Percentiles rank a stretch among this genome's conserved stretches.
phyloP scores from a whole-genome alignment of 2,329 filamentous ascomycete species.

The Drechslerella dactyloides region DNA sequence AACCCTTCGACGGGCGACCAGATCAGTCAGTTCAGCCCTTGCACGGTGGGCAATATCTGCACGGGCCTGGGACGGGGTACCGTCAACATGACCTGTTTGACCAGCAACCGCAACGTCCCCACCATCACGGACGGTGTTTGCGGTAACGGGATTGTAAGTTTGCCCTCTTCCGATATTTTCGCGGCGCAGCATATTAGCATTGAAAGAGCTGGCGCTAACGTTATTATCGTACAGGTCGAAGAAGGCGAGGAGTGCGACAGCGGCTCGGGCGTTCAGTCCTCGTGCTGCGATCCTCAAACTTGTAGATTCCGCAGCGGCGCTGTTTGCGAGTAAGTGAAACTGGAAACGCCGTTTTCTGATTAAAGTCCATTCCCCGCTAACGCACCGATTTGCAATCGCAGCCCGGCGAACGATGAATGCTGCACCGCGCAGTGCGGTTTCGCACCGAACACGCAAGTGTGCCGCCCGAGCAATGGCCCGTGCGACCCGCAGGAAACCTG shows the following conservation, averaged over 20 bases:
- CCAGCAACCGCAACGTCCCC: conserved; percentile 81
- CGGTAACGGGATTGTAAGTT: conserved; percentile 81
- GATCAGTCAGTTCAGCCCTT: conserved; percentile 82
- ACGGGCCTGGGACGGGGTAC: conserved; percentile 78
- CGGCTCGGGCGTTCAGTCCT: conserved; percentile 72
- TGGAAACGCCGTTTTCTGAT: no score
- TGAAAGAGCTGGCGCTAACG: no score
- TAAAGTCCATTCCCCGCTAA: no score
- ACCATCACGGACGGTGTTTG: conserved; percentile 85
- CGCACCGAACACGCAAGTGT: conserved; percentile 72
- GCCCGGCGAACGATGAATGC: conserved; percentile 82
- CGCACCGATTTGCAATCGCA: no score
- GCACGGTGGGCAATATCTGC: conserved; percentile 92
- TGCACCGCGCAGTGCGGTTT: conserved; percentile 73
- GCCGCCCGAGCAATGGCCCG: conserved; percentile 75
- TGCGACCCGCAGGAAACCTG: conserved; percentile 90
- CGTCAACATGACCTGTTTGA: conserved; percentile 77
- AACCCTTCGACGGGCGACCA: conserved; percentile 80
- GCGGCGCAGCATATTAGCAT: no score
- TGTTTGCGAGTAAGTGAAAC: conserved; percentile 71
- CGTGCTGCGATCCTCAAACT: conserved; percentile 82
- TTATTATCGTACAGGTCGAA: conserved; percentile 65
- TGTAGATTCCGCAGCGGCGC: conserved; percentile 80
- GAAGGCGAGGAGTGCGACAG: conserved; percentile 94
- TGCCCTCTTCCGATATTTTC: no score